Evolutionary conservation across 768 basidiomycete genomes (phyloP), one percentile per base, ranked within the genome.

Genomic region (Pleurotus tuoliensis): DNA sequence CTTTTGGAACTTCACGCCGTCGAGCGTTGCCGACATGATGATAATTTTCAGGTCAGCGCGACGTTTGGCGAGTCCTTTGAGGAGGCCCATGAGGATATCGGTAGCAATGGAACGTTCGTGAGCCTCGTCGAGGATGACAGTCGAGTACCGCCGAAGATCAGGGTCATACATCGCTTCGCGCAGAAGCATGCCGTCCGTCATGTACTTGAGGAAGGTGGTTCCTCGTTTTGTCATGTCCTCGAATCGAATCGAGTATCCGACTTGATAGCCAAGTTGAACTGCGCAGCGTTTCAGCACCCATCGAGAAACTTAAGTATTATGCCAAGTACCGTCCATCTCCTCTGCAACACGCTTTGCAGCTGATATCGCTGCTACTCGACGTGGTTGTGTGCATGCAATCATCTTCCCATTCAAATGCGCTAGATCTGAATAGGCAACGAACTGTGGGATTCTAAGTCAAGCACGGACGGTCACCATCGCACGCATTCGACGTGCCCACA

Each of bases 161-260:
- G 92, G 89, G 71, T 98, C 95, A 71, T 94, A 91, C 94, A 97
- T 98, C 4, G 93, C 94, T 75, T 96, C 94, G n/a, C 94, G 86
- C n/a, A 95, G 82, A 56, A 92, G 84, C 94, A 97, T 97, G 82
- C 95, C 96, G 63, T 98, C 96, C 15, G 96, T 98, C 94, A 98
- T 96, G 75, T 98, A 98, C 69, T 96, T 97, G 59, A 98, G 78
- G 72, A 98, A 96, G 0, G 96, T 98, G 27, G 87, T 89, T 0
- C 90, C 88, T 0, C 83, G 75, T 62, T 91, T 81, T 44, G 95
- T 88, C 90, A 93, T 88, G 67, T 98, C 96, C 71, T 98, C 95
- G 70, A 98, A 98, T 69, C 96, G 92, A 65, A 97, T 97, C 90
- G 41, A 43, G 41, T 43, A 43, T 4, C 41, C 41, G 12, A 43